Conservation (phyloP, 1,139 yeast genomes). For the Yamadazyma membranifaciens region DNA sequence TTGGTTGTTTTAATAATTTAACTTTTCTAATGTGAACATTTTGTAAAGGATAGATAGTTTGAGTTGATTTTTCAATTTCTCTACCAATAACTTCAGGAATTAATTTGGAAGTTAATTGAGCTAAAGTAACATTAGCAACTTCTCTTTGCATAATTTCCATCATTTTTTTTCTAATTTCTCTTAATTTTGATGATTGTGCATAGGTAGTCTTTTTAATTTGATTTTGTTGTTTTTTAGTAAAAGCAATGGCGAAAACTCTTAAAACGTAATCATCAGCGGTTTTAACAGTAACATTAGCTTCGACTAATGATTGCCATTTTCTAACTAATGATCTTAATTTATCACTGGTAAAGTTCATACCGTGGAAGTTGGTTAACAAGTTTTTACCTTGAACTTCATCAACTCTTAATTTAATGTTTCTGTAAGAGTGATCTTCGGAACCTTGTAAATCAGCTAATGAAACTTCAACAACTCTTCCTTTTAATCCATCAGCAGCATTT, state of each 20-base stretch:
- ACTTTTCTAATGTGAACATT: conserved; percentile 55
- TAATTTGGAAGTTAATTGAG: conserved; percentile 51
- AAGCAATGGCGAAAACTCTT: conserved; percentile 52
- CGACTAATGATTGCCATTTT: conserved; percentile 55
- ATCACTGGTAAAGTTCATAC: conserved; percentile 50
- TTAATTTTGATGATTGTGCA: conserved; percentile 51
- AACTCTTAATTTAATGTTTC: conserved; percentile 53
- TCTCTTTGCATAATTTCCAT: conserved; percentile 53
- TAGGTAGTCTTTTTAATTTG: conserved; percentile 52
- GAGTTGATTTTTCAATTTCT: conserved; percentile 53
- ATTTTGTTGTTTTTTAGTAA: conserved; percentile 54
- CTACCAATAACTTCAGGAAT: conserved; percentile 55
- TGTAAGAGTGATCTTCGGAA: conserved; percentile 52
- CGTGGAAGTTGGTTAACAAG: conserved; percentile 55
- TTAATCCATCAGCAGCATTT: conserved; percentile 52
- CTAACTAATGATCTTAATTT: conserved; percentile 52
- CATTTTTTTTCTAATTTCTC: conserved; percentile 53
- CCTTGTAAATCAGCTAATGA: conserved; percentile 52
- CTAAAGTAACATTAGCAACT: conserved; percentile 49
- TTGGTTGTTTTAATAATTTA: conserved; percentile 52
- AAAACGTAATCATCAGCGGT: conserved; percentile 51
- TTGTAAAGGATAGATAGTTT: conserved; percentile 51
- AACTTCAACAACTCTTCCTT: conserved; percentile 53
- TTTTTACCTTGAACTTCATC: conserved; percentile 56
- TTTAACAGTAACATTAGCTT: conserved; percentile 52